Evolutionary conservation across 2,329 filamentous ascomycete species (phyloP).

Genomic region (Cylindrodendrum hubeiense): DNA sequence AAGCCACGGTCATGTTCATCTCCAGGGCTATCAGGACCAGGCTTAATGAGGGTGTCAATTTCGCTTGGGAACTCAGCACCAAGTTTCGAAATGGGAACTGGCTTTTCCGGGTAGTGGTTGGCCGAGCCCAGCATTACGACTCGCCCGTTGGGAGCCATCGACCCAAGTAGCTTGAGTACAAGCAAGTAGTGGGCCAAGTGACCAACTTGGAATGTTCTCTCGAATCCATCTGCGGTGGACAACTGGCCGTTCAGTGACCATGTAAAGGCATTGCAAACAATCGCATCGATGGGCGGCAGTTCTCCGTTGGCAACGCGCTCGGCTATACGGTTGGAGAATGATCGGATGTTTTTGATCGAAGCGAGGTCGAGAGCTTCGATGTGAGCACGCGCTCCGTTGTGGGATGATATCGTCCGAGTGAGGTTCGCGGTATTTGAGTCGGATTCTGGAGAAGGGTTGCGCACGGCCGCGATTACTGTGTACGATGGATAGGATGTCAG

Average conservation of each 20-base stretch:
- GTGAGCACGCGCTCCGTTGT: background rate
- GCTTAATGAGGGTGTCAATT: slow-evolving; percentile 16
- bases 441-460: slow-evolving; percentile 42
- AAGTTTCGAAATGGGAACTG: slow-evolving; percentile 30
- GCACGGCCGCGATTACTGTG: slow-evolving; percentile 50
- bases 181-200: slow-evolving; percentile 38
- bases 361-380: slow-evolving; percentile 35
- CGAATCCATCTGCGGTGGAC: slow-evolving; percentile 28
- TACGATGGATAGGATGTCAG: slow-evolving; percentile 29
- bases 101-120: slow-evolving; percentile 26
- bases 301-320: slow-evolving; percentile 1
- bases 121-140: slow-evolving; percentile 33
- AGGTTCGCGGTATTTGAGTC: slow-evolving; percentile 48
- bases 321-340: slow-evolving; percentile 21
- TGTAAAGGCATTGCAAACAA: slow-evolving; percentile 38
- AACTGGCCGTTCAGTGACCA: slow-evolving; percentile 27
- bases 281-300: slow-evolving; percentile 29
- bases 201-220: slow-evolving; percentile 37
- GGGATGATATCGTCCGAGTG: slow-evolving; percentile 32
- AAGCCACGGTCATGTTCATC: slow-evolving; percentile 38
- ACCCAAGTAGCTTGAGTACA: slow-evolving; percentile 33
- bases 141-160: slow-evolving; percentile 26
- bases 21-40: slow-evolving; percentile 11
- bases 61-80: slow-evolving; percentile 26
- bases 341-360: slow-evolving; percentile 7